Evolutionary conservation across 1,284 basidiomycete species (phyloP).

Genomic region (Coniferiporia weirii): DNA sequence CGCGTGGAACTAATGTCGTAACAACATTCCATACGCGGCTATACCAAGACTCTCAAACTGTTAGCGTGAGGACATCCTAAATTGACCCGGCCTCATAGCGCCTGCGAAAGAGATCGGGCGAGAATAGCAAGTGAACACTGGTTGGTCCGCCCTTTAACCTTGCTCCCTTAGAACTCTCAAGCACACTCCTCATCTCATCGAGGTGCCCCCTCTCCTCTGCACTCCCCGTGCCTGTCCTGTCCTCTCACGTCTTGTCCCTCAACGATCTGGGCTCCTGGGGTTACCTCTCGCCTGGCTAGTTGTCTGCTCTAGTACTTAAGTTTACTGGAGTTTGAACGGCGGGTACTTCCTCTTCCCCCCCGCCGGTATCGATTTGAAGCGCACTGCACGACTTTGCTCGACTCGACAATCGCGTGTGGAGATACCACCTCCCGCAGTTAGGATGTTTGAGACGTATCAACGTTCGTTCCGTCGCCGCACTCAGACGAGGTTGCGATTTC

Average conservation of each 20-base stretch:
- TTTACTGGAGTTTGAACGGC: conserved; percentile 4
- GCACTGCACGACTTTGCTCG: neutral
- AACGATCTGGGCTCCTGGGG: neutral
- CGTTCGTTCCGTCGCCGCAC: neutral
- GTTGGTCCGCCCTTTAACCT: conserved; percentile 13
- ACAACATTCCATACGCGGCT: conserved; percentile 8
- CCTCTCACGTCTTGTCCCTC: conserved; percentile 9
- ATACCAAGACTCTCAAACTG: conserved; percentile 4
- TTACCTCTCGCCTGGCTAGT: neutral
- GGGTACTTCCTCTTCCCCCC: neutral
- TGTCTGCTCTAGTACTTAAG: neutral
- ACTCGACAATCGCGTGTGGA: neutral
- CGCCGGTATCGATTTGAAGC: neutral
- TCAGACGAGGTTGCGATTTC: conserved; percentile 4
- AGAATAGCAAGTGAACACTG: conserved; percentile 12
- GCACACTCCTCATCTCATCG: conserved; percentile 10
- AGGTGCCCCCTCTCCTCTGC: conserved; percentile 2
- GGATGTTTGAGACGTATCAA: conserved; percentile 6
- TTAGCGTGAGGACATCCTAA: conserved; percentile 4
- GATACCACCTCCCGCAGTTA: neutral
- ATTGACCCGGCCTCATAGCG: neutral
- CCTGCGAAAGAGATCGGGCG: conserved; percentile 12
- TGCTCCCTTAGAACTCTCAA: conserved; percentile 13
- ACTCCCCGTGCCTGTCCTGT: neutral
- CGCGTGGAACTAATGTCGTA: conserved; percentile 10